Evolutionary conservation across 2,329 filamentous ascomycete genomes (phyloP), one percentile per base, ranked within the genome.

Genomic region (Epichloe scottii): DNA sequence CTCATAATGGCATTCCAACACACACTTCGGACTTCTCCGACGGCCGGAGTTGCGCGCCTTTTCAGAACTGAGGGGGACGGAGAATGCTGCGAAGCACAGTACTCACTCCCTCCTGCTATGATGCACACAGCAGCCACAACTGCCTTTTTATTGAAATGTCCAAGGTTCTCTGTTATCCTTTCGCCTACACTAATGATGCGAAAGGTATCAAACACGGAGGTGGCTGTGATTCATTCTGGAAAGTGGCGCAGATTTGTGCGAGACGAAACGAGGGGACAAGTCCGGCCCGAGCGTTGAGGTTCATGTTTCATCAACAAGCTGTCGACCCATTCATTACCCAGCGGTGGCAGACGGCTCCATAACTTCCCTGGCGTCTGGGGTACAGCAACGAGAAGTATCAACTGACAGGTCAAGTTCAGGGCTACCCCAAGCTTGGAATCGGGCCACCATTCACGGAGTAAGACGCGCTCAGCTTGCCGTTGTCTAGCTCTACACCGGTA

Each of bases 341-440:
- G 35, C 35, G 19, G 17, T 14, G 45, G 15, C 35, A 39, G 15
- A 26, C n/a, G 45, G 45, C 21, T 39, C 33, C 19, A 2, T 10
- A 7, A 11, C 30, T 23, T 37, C 7, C 12, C 44, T n/a, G 45
- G 45, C 40, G 12, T 19, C 34, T 7, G 33, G 41, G 33, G 40
- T 33, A 19, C 42, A 40, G 37, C 26, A 15, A 38, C 23, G 42
- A 17, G 21, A 42, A 40, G 33, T 42, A 48, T 30, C 44, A 35
- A 41, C 40, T 51, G 50, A 48, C 50, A 26, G 23, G 40, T 51
- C 50, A 47, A 39, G 4, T 42, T 23, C 38, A 43, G 49, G 15
- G 8, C 21, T 45, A 6, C 12, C 5, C 3, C n/a, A 19, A 17
- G 10, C 43, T 2, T 8, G 15, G 5, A 4, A 45, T 35, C 5